phyloP scores from a whole-genome alignment of 495 filamentous ascomycete species.

The Aspergillus conjunctus region DNA sequence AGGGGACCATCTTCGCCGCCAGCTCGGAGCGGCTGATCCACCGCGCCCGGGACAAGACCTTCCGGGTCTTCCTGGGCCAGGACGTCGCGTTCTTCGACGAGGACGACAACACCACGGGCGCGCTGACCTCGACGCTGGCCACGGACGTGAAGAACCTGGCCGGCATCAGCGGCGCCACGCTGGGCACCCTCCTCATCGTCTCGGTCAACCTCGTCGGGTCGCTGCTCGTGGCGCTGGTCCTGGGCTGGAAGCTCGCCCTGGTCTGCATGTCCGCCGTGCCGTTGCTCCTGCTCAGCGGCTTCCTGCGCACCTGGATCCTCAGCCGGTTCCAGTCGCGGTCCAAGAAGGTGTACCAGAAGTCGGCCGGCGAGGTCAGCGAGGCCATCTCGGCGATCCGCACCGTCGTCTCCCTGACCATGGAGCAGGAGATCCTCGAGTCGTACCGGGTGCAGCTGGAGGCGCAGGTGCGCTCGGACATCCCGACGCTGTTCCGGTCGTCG shows the following conservation, averaged over 20 bases:
- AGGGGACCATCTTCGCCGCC: constrained; percentile 77
- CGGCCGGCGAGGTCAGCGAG: constrained; percentile 84
- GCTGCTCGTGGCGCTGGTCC: constrained; percentile 61
- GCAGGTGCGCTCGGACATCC: constrained; percentile 62
- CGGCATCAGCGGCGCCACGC: constrained; percentile 75
- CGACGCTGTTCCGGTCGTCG: constrained; percentile 66
- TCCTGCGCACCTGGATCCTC: constrained; percentile 82
- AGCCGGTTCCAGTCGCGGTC: constrained; percentile 69
- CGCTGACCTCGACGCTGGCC: constrained; percentile 77
- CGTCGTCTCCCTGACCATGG: constrained; percentile 84
- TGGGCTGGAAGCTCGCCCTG: constrained; percentile 90
- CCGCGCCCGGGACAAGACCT: constrained; percentile 74
- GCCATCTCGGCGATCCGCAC: constrained; percentile 89
- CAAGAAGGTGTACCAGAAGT: constrained; percentile 69
- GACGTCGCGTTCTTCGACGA: constrained; percentile 87
- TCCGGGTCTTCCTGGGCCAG: constrained; percentile 84
- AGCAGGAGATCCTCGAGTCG: constrained; percentile 69
- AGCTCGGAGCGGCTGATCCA: constrained; percentile 82
- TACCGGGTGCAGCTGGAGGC: constrained; percentile 67
- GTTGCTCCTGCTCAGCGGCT: constrained; percentile 74
- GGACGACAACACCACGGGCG: constrained; percentile 79
- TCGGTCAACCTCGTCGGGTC: constrained; percentile 71
- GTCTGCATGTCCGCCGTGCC: constrained; percentile 80
- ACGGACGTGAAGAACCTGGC: constrained; percentile 82
- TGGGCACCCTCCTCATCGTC: constrained; percentile 78